Evolutionary conservation across 129 eudicot genomes (phyloP).

Genomic region (Rutidosis leptorrhynchoides): DNA sequence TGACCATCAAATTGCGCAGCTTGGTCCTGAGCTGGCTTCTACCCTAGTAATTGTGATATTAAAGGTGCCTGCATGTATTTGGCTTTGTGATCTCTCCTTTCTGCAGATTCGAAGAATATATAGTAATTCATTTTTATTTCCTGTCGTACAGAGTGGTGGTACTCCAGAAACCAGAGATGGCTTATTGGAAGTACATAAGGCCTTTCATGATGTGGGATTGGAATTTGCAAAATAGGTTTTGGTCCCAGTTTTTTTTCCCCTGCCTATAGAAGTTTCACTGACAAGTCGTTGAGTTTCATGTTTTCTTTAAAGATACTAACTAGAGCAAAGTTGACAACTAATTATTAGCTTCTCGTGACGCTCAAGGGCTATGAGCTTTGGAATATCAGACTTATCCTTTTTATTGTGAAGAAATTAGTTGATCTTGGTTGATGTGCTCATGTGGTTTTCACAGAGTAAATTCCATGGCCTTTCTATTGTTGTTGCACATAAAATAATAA

Average conservation of each 20-base stretch:
- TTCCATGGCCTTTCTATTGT: too few species aligned
- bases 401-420: too few species aligned
- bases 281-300: slow-evolving; percentile 3
- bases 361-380: too few species aligned
- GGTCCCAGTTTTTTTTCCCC: slow-evolving; percentile 72
- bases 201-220: slow-evolving; percentile 96
- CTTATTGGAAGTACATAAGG: slow-evolving; percentile 94
- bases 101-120: too few species aligned
- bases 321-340: too few species aligned
- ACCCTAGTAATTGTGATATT: slow-evolving; percentile 96
- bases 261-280: slow-evolving; percentile 32
- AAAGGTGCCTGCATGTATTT: slow-evolving; percentile 58
- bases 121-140: slow-evolving; percentile 1
- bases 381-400: too few species aligned
- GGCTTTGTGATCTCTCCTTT: too few species aligned
- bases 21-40: slow-evolving; percentile 82
- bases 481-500: too few species aligned
- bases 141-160: slow-evolving; percentile 78
- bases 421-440: too few species aligned
- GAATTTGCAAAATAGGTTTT: slow-evolving; percentile 96
- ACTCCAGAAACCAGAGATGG: slow-evolving; percentile 99
- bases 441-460: too few species aligned
- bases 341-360: too few species aligned
- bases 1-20: slow-evolving; percentile 98
- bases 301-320: too few species aligned